Percentiles rank a stretch among this genome's conserved stretches.
Conservation (phyloP, 805 yeast species). For the Yarrowia deformans region DNA sequence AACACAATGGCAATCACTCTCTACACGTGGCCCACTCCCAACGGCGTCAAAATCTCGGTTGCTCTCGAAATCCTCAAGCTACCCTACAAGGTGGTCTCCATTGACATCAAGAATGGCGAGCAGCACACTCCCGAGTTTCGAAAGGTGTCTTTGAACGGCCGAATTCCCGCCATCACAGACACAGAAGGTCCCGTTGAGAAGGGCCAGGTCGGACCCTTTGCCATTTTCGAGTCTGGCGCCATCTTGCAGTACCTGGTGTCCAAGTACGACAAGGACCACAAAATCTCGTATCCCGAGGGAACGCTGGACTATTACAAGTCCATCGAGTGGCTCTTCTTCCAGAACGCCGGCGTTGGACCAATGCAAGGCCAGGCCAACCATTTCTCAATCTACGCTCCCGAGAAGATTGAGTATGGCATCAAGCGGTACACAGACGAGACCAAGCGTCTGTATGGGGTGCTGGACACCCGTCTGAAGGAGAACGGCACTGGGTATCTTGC, state of each 20-base stretch:
- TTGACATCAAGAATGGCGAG: conserved; percentile 55
- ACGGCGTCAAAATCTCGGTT: conserved; percentile 54
- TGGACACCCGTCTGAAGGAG: conserved; percentile 58
- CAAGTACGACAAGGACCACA: conserved; percentile 63
- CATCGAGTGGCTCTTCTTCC: conserved; percentile 61
- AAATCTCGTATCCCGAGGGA: conserved; percentile 51
- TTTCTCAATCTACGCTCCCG: conserved; percentile 57
- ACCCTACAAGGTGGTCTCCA: conserved; percentile 50
- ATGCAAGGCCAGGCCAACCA: conserved; percentile 68
- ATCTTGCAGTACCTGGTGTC: conserved; percentile 66
- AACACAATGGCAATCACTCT: conserved; percentile 50
- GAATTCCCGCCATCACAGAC: conserved; percentile 61
- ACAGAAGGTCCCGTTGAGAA: conserved; percentile 43
- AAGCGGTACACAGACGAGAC: conserved; percentile 61
- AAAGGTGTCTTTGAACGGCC: conserved; percentile 66
- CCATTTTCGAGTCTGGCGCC: conserved; percentile 66
- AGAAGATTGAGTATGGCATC: conserved; percentile 62
- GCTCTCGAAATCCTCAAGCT: conserved; percentile 50
- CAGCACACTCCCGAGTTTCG: conserved; percentile 67
- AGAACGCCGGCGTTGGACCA: conserved; percentile 67
- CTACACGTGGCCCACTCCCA: conserved; percentile 57
- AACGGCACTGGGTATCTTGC: conserved; percentile 61
- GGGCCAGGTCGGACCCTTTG: conserved; percentile 17
- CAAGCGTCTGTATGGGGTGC: conserved; percentile 60
- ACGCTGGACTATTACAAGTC: conserved; percentile 56